Evolutionary conservation across 176 grass and related monocot genomes (phyloP), one percentile per base, ranked within the genome.

Genomic region (Echinochloa phyllopogon): DNA sequence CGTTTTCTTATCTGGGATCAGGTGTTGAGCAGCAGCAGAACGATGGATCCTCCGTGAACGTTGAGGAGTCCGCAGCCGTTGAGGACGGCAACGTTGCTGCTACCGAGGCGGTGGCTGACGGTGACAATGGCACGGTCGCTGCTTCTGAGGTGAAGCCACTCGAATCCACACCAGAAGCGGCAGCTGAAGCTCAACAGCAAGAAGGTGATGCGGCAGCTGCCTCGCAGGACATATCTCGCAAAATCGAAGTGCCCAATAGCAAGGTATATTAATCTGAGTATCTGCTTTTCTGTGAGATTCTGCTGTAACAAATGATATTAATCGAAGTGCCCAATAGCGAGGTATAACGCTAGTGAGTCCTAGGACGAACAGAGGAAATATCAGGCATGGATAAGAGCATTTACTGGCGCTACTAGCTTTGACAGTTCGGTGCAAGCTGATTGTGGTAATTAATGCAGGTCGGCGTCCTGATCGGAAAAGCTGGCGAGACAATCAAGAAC

Each of bases 391-490:
- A 44, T 69, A 69, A 16, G 1, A 52, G 10, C 21, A 51, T 57
- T 17, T 14, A 48, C 43, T 13, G 6, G 18, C 10, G 6, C 6
- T 17, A 47, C 9, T 6, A 20, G 20, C 65, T 42, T 42, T 20
- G 18, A 16, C 36, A 51, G n/a, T 72, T 82, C 13, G 0, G 5
- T 61, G 45, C 23, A 47, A 49, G 3, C 43, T 85, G 14, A 45
- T 58, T 29, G 17, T 57, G 64, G n/a, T 36, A 21, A 48, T 59
- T 47, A 40, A 13, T 57, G 44, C 90, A 99, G 97, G 96, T 99
- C 10, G 94, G 96, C 75, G 93, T 99, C 11, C 75, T 99, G 45
- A 99, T 99, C 43, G 96, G 96, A 45, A 99, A 99, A 86, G 21
- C 86, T 51, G 96, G 96, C 27, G 96, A 99, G 42, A 99, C 94